phyloP scores from a whole-genome alignment of 2,329 filamentous ascomycete genomes.

The Ceratocystis huliohia region DNA sequence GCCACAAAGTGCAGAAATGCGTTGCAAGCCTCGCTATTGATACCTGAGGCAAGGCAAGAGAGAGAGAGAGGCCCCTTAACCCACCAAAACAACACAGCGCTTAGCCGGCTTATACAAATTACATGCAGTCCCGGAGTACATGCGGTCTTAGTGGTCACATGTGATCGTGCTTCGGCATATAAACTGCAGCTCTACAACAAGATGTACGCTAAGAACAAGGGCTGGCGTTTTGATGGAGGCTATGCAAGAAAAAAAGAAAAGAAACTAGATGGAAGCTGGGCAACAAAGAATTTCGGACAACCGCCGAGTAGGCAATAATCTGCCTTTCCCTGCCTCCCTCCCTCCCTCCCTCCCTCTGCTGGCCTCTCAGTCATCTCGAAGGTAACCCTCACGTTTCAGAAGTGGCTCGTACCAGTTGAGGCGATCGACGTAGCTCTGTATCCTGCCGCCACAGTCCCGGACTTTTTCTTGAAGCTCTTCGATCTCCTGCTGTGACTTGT shows the following conservation, averaged over 20 bases:
- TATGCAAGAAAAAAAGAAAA: background rate
- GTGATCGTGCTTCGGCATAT: too few species aligned
- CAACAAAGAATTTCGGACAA: too few species aligned
- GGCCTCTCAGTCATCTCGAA: constrained; percentile 5
- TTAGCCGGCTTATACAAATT: too few species aligned
- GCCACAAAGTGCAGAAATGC: too few species aligned
- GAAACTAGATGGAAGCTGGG: background rate
- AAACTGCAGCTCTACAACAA: too few species aligned
- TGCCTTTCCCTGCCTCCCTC: background rate
- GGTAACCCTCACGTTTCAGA: constrained; percentile 23
- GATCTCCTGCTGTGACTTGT: constrained; percentile 12
- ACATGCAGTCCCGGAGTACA: background rate
- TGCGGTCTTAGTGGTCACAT: too few species aligned
- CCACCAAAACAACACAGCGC: background rate
- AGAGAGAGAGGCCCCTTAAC: background rate
- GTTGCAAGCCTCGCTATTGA: too few species aligned
- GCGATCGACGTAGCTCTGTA: constrained; percentile 21
- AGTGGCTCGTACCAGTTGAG: constrained; percentile 23
- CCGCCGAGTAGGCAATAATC: too few species aligned
- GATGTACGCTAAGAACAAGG: background rate
- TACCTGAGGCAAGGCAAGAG: too few species aligned
- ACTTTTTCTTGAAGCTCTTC: constrained; percentile 19
- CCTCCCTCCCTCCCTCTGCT: background rate
- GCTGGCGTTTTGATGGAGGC: background rate
- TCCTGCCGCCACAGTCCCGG: constrained; percentile 17